Evolutionary conservation across 768 basidiomycete genomes (phyloP).

Genomic region (Calocybe cyanea): DNA sequence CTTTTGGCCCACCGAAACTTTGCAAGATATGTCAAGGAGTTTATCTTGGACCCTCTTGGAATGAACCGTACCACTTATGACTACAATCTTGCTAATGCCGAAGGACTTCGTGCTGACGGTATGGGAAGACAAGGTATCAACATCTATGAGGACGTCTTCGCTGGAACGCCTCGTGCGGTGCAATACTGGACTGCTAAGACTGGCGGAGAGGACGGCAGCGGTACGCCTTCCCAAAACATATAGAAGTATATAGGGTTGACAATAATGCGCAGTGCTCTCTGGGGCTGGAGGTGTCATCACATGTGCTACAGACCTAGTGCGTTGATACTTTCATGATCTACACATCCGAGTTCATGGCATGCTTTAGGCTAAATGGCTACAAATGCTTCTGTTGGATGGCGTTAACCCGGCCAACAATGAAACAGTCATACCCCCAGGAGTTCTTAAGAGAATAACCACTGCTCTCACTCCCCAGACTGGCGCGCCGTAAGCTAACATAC

Average conservation of each 20-base stretch:
- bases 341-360: no score
- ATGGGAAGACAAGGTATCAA: slow-evolving; percentile 18
- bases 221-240: slow-evolving; percentile 5
- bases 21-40: slow-evolving; percentile 22
- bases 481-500: slow-evolving; percentile 13
- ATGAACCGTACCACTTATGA: slow-evolving; percentile 26
- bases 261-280: slow-evolving; percentile 14
- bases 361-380: slow-evolving; percentile 25
- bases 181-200: slow-evolving; percentile 16
- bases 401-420: slow-evolving; percentile 19
- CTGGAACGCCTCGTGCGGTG: slow-evolving; percentile 16
- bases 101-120: slow-evolving; percentile 22
- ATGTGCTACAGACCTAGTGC: slow-evolving; percentile 22
- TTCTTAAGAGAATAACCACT: slow-evolving; percentile 19
- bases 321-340: background rate
- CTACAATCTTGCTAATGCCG: slow-evolving; percentile 20
- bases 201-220: slow-evolving; percentile 19
- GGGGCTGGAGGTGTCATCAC: slow-evolving; percentile 27
- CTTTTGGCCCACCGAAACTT: slow-evolving; percentile 14
- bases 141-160: slow-evolving; percentile 16
- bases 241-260: background rate
- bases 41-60: slow-evolving; percentile 24
- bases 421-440: slow-evolving; percentile 22
- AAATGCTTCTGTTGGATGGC: slow-evolving; percentile 24
- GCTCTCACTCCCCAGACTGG: slow-evolving; percentile 16